These are phyloP conservation scores for Capronia coronata DNA, from an alignment of 2,329 filamentous ascomycete species.

Conservation along the genomic window DNA sequence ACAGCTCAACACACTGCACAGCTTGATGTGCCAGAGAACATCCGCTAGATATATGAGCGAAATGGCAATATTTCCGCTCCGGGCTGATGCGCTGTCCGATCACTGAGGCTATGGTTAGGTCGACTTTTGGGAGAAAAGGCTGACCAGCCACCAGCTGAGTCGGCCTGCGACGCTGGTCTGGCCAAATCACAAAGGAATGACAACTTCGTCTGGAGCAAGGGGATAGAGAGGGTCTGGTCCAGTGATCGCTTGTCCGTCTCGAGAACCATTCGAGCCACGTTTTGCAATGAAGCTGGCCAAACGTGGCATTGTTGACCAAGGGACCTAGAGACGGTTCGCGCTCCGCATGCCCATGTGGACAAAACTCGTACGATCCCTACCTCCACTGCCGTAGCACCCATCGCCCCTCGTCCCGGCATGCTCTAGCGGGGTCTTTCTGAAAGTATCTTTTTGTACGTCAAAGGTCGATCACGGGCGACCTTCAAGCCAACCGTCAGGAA, in stretches of 20 bases:
- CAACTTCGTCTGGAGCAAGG: not conserved
- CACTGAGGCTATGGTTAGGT: not conserved
- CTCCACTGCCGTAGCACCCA: not conserved
- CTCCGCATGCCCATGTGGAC: not conserved
- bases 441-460: not conserved
- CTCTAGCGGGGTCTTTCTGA: not conserved
- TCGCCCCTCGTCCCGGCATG: not conserved
- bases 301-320: conserved; percentile 1
- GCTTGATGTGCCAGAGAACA: not conserved
- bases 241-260: conserved; percentile 4
- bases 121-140: not conserved
- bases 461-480: not conserved
- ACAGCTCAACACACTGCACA: conserved; percentile 14
- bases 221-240: conserved; percentile 2
- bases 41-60: not conserved
- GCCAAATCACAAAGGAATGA: not conserved
- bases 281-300: conserved; percentile 4
- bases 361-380: not conserved
- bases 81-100: conserved; percentile 1
- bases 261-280: conserved; percentile 16
- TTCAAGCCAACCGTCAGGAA: too few species aligned
- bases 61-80: not conserved
- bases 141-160: conserved; percentile 1
- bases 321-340: not conserved
- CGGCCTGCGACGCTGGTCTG: not conserved